A percentile compares a stretch with the other conserved stretches of the same genome.
Evolutionary conservation across 495 filamentous ascomycete species (phyloP).

Genomic region (Zalerion maritima): DNA sequence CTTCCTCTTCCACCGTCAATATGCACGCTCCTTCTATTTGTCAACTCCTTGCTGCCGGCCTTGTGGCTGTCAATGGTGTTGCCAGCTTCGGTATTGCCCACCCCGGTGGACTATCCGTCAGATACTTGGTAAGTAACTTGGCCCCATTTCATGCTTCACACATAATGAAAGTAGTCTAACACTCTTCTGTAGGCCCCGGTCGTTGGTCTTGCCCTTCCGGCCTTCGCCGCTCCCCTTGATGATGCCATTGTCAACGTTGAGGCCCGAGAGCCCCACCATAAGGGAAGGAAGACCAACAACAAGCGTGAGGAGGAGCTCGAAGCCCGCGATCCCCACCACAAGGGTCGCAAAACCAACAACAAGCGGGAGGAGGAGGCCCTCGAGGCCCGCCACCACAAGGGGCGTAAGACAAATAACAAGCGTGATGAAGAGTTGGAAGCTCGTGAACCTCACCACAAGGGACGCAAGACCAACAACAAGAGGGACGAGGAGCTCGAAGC

Average conservation of each 20-base stretch:
- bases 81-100: slow-evolving; percentile 13
- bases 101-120: slow-evolving; percentile 5
- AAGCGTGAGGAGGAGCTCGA: slow-evolving; percentile 3
- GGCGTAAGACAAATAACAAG: not conserved
- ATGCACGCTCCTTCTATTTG: slow-evolving; percentile 21
- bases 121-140: slow-evolving; percentile 10
- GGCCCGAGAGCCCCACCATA: slow-evolving; percentile 1
- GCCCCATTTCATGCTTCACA: not conserved
- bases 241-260: slow-evolving; percentile 6
- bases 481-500: slow-evolving; percentile 1
- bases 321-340: slow-evolving; percentile 5
- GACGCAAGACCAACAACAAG: slow-evolving; percentile 1
- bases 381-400: not conserved
- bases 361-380: not conserved
- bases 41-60: slow-evolving; percentile 16
- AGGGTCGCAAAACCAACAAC: slow-evolving; percentile 6
- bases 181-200: slow-evolving; percentile 11
- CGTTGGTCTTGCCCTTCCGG: slow-evolving; percentile 9
- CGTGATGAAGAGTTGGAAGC: not conserved
- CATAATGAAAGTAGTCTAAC: not conserved
- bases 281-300: slow-evolving; percentile 2
- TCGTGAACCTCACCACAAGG: slow-evolving; percentile 1
- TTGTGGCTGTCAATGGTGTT: slow-evolving; percentile 17
- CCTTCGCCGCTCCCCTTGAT: slow-evolving; percentile 2
- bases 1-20: slow-evolving; percentile 9